Percentiles rank a stretch among this genome's conserved stretches.
phyloP scores from a whole-genome alignment of 2,329 filamentous ascomycete species.

The Diaporthe vaccinii region DNA sequence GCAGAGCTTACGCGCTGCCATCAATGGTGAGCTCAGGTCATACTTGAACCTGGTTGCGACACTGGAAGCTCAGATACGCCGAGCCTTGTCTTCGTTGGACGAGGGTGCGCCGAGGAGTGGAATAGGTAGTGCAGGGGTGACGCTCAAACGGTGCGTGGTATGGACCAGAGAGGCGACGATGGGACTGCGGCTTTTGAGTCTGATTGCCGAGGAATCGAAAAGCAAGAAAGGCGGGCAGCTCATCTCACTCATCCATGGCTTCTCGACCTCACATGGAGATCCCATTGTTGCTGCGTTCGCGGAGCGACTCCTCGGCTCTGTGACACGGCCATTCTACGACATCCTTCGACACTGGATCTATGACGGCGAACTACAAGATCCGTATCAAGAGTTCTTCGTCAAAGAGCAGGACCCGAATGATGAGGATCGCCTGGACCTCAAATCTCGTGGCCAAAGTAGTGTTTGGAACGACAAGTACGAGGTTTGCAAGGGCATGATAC shows the following conservation, averaged over 20 bases:
- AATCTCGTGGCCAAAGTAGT: slow-evolving; percentile 79
- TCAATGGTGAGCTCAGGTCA: slow-evolving; percentile 85
- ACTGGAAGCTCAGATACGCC: slow-evolving; percentile 90
- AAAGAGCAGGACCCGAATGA: slow-evolving; percentile 78
- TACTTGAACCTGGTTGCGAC: slow-evolving; percentile 94
- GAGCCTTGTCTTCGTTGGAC: slow-evolving; percentile 82
- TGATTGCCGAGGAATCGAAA: slow-evolving; percentile 93
- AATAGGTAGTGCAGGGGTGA: slow-evolving; percentile 89
- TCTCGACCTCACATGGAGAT: slow-evolving; percentile 94
- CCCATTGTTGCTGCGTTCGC: slow-evolving; percentile 95
- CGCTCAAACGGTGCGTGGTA: slow-evolving; percentile 93
- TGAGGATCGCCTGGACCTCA: slow-evolving; percentile 59
- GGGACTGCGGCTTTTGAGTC: slow-evolving; percentile 90
- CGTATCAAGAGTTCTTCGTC: slow-evolving; percentile 96
- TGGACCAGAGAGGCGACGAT: slow-evolving; percentile 99
- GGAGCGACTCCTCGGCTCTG: slow-evolving; percentile 85
- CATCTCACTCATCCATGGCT: slow-evolving; percentile 92
- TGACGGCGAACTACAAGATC: slow-evolving; percentile 96
- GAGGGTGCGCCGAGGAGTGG: slow-evolving; percentile 76
- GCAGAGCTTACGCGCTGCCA: slow-evolving; percentile 90
- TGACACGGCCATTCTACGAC: slow-evolving; percentile 95
- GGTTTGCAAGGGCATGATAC: slow-evolving; percentile 86
- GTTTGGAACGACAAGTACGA: slow-evolving; percentile 99
- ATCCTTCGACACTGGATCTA: slow-evolving; percentile 98
- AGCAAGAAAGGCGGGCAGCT: slow-evolving; percentile 88